Evolutionary conservation across 306 rosid genomes (phyloP).

Genomic region (Cotoneaster glaucophyllus): DNA sequence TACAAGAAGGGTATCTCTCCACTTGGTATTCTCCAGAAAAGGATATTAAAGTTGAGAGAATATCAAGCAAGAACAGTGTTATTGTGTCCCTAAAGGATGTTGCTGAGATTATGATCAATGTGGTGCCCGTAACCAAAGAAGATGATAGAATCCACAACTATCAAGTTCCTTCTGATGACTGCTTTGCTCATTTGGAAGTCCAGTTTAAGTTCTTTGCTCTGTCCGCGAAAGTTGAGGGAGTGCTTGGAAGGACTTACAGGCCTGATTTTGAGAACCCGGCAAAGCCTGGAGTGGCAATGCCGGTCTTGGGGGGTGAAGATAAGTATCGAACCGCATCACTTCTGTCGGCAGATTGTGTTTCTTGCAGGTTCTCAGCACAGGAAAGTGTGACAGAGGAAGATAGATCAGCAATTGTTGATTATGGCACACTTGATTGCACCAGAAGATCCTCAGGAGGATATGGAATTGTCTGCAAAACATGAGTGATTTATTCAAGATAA

Average conservation of each 20-base stretch:
- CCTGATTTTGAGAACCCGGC: conserved; percentile 18
- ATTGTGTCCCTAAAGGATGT: conserved; percentile 18
- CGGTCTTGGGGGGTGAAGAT: conserved; percentile 39
- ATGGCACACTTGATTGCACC: conserved; percentile 38
- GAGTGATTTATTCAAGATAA: not conserved
- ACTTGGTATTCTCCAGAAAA: conserved; percentile 21
- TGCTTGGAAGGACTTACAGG: too few relatives aligned
- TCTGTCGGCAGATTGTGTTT: conserved; percentile 26
- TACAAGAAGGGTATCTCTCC: conserved; percentile 25
- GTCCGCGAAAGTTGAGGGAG: too few relatives aligned
- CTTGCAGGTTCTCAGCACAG: conserved; percentile 23
- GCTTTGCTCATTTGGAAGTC: conserved; percentile 42
- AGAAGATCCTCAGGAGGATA: conserved; percentile 24
- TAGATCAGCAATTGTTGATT: not conserved
- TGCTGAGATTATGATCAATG: conserved; percentile 39
- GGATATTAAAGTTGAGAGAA: conserved; percentile 25
- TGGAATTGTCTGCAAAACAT: conserved; percentile 42
- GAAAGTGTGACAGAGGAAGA: not conserved
- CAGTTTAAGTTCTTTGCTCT: conserved; percentile 18
- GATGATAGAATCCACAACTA: conserved; percentile 41
- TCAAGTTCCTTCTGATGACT: conserved; percentile 13
- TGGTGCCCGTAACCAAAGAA: conserved; percentile 39
- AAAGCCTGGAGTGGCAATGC: conserved; percentile 48
- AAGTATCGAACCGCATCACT: conserved; percentile 30
- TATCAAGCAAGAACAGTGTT: conserved; percentile 29